phyloP scores from a whole-genome alignment of 345 rosid genomes.

The Euphorbia pulcherrima region DNA sequence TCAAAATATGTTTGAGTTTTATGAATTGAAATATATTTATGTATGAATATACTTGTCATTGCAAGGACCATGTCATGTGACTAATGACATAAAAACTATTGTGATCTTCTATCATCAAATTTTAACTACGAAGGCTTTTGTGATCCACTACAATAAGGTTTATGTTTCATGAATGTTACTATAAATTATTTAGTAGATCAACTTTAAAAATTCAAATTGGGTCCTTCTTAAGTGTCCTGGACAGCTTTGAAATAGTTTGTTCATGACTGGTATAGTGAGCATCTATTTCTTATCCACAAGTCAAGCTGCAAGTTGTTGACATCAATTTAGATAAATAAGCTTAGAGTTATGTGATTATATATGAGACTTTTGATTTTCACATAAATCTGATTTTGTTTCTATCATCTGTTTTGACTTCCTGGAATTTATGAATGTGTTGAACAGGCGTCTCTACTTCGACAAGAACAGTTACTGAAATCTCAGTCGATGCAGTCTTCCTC shows the following conservation, averaged over 20 bases:
- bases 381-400: neutral
- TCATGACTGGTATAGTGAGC: neutral
- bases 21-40: neutral
- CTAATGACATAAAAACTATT: neutral
- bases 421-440: conserved; percentile 72
- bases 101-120: neutral
- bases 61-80: neutral
- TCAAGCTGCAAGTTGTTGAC: neutral
- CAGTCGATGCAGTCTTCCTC: conserved; percentile 65
- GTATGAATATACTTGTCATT: neutral
- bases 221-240: neutral
- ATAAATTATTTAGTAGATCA: neutral
- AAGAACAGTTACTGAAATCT: conserved; percentile 73
- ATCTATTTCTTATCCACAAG: neutral
- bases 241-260: neutral
- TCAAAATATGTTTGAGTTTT: neutral
- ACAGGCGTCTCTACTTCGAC: conserved; percentile 72
- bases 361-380: neutral
- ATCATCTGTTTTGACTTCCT: conserved; percentile 41
- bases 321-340: neutral
- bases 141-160: neutral
- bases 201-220: neutral
- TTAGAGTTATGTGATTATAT: neutral
- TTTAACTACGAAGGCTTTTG: neutral
- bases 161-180: neutral